phyloP scores from a whole-genome alignment of 352 stramenopile genomes.

The Globisporangium canariense region DNA sequence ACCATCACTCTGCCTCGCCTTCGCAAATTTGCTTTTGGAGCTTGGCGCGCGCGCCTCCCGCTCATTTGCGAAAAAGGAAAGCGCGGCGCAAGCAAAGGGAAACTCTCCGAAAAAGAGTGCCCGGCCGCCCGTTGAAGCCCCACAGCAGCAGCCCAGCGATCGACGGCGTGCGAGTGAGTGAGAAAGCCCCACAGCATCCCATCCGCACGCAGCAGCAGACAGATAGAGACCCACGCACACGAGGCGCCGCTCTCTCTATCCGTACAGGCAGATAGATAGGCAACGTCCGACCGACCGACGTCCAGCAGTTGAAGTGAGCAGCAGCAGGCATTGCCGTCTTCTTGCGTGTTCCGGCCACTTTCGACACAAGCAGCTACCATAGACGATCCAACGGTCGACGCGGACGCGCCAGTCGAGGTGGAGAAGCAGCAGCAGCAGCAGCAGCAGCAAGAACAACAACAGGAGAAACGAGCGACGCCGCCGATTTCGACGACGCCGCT shows the following conservation, averaged over 20 bases:
- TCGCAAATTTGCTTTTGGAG: constrained; percentile 16
- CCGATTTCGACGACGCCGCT: constrained; percentile 15
- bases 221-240: neutral
- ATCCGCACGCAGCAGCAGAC: neutral
- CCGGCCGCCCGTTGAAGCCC: constrained; percentile 2
- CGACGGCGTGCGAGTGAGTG: neutral
- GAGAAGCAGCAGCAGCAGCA: constrained; percentile 25
- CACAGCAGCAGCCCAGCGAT: constrained; percentile 8
- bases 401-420: constrained; percentile 33
- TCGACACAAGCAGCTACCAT: constrained; percentile 24
- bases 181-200: neutral
- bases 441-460: constrained; percentile 13
- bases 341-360: neutral
- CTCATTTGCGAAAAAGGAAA: constrained; percentile 63
- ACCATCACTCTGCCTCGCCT: constrained; percentile 18
- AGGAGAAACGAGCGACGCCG: constrained; percentile 15
- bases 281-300: constrained; percentile 1
- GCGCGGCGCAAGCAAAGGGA: constrained; percentile 15
- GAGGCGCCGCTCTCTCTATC: neutral
- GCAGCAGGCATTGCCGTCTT: neutral
- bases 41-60: constrained; percentile 18
- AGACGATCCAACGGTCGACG: constrained; percentile 36
- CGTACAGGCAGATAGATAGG: neutral
- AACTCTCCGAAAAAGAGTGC: neutral
- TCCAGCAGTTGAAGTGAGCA: constrained; percentile 10